phyloP scores from a whole-genome alignment of 331 rosid genomes.

The Quercus lobata region DNA sequence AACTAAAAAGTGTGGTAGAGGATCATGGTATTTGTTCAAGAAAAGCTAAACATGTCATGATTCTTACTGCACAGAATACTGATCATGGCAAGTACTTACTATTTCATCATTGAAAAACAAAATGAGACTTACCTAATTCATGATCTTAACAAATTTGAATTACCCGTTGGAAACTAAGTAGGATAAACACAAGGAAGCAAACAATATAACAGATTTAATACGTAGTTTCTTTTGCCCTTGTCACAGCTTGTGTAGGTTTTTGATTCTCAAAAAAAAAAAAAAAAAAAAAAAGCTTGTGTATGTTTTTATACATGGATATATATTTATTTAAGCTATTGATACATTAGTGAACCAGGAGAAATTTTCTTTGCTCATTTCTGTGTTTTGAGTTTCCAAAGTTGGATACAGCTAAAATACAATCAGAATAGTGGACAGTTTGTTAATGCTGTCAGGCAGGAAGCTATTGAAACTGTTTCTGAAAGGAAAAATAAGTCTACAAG shows the following conservation, averaged over 20 bases:
- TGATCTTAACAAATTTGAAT: neutral
- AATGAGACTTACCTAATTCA: neutral
- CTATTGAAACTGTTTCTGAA: neutral
- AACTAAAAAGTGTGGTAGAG: too few species aligned
- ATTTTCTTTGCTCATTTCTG: neutral
- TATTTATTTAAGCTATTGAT: neutral
- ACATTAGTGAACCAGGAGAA: neutral
- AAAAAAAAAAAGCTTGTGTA: neutral
- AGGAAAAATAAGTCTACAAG: neutral
- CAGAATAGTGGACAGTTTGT: neutral
- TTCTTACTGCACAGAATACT: too few species aligned
- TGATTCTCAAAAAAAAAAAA: too few species aligned
- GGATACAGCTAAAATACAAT: neutral
- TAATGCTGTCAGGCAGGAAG: neutral
- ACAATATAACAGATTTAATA: neutral
- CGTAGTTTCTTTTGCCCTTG: neutral
- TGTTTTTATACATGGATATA: neutral
- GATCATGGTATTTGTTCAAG: too few species aligned
- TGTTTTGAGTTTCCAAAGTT: neutral
- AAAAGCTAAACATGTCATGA: too few species aligned
- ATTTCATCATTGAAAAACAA: neutral
- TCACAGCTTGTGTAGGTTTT: neutral
- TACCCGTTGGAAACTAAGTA: neutral
- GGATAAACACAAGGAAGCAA: neutral
- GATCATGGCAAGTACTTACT: neutral